phyloP scores from a whole-genome alignment of 441 rosid species.

The Breynia disticha region DNA sequence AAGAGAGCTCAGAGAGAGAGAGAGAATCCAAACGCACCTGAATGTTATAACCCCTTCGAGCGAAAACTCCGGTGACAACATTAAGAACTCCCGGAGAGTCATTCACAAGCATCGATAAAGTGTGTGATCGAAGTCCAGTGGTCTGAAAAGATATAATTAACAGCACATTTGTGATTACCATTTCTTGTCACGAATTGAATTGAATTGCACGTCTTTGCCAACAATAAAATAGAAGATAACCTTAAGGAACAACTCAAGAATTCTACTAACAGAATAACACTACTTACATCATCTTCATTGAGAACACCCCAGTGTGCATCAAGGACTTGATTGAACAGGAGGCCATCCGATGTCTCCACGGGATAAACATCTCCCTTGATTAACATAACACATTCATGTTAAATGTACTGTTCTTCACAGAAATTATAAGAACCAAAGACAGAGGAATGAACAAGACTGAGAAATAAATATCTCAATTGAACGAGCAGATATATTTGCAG shows the following conservation, averaged over 20 bases:
- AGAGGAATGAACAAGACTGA: not conserved
- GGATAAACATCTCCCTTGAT: constrained; percentile 96
- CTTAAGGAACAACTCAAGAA: not conserved
- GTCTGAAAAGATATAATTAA: constrained; percentile 35
- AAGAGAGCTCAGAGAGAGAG: constrained; percentile 7
- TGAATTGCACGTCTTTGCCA: not conserved
- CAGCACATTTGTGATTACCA: not conserved
- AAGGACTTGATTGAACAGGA: constrained; percentile 54
- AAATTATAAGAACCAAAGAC: not conserved
- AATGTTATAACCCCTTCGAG: constrained; percentile 85
- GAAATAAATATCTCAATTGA: not conserved
- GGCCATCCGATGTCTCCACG: constrained; percentile 54
- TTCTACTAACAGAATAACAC: constrained; percentile 5
- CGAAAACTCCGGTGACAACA: constrained; percentile 67
- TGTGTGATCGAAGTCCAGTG: constrained; percentile 75
- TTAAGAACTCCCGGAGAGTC: constrained; percentile 85
- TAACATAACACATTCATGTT: constrained; percentile 9
- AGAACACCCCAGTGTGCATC: constrained; percentile 99
- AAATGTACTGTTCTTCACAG: constrained; percentile 6
- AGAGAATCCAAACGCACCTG: constrained; percentile 37
- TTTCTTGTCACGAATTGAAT: not conserved
- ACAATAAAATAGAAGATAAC: not conserved
- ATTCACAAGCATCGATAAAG: constrained; percentile 71
- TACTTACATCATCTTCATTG: constrained; percentile 71
- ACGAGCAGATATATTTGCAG: not conserved